Evolutionary conservation across 2,329 filamentous ascomycete genomes (phyloP), one percentile per base, ranked within the genome.

Genomic region (Colletotrichum sp.): DNA sequence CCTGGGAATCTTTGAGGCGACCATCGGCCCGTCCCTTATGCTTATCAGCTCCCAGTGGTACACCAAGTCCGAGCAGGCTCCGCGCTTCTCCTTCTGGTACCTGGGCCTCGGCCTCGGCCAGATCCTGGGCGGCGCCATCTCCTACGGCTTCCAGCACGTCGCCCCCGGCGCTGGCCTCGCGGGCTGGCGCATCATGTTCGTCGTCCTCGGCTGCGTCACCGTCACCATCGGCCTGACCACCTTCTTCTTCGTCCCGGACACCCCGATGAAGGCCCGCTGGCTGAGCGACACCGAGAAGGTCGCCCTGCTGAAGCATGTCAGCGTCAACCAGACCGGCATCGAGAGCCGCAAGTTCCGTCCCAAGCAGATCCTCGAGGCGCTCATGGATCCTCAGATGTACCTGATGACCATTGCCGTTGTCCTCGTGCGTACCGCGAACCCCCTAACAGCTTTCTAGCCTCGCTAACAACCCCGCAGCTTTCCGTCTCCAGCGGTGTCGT

Each of bases 21-120:
- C 89, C 4, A 89, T 92, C 70, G 89, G 88, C 3, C 92, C 91
- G 2, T 91, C 88, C 1, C 81, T 92, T 71, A 90, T 92, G 84
- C 85, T 93, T 68, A 89, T 93, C 78, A 91, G 88, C 77, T 90
- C 89, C 72, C 87, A 90, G 79, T 92, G 89, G 86, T 92, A 91
- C 78, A 88, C 86, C 32, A 88, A 88, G 73, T 84, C 85, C 3
- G 91, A 93, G 80, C 89, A 90, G 79, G 89, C 90, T 5, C 89
- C 90, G 9, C 87, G 91, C 10, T 91, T 92, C 80, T 89, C 87
- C 21, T 86, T 92, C 79, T 92, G 91, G 91, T 92, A 92, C 79
- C 85, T 87, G 38, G 90, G 91, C 10, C 84, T 92, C 14, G 91
- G 91, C 2, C 82, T 91, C 4, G 90, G 90, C 7, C 91, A 92